These are phyloP conservation scores for Candida adriatica DNA, from an alignment of 805 yeast genomes.

Conservation along the genomic window DNA sequence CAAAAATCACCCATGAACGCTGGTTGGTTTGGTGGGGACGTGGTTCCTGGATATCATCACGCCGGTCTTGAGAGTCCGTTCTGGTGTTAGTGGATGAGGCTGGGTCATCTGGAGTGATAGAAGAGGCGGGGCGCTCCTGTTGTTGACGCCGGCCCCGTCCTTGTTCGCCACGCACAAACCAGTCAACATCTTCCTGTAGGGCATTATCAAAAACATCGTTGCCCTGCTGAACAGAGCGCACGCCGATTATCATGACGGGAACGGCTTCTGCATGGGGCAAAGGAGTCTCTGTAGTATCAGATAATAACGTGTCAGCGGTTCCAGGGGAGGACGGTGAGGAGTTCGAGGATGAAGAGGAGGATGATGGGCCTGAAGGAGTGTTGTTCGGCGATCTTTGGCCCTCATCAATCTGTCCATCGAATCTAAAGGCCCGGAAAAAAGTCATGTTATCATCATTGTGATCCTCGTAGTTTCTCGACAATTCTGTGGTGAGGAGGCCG, in stretches of 20 bases:
- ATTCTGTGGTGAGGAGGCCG: conserved; percentile 34
- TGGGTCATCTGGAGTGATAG: background rate
- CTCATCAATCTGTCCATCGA: conserved; percentile 16
- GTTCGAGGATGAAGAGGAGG: background rate
- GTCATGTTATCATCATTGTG: conserved; percentile 17
- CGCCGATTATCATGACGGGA: conserved; percentile 44
- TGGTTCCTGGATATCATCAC: conserved; percentile 6
- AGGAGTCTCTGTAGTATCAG: background rate
- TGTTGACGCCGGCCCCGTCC: background rate
- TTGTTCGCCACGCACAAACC: conserved; percentile 9
- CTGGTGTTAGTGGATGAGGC: background rate
- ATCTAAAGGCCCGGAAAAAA: conserved; percentile 38
- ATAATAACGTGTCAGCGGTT: background rate
- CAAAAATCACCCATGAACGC: conserved; percentile 56
- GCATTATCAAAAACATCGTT: conserved; percentile 7
- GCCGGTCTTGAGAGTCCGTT: conserved; percentile 1
- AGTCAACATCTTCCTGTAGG: conserved; percentile 12
- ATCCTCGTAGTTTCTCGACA: conserved; percentile 22
- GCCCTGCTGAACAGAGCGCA: conserved; percentile 31
- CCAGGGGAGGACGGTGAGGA: background rate
- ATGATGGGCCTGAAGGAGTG: too few relatives aligned
- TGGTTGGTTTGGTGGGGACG: conserved; percentile 13
- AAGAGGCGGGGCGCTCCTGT: background rate
- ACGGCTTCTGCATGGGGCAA: conserved; percentile 17
- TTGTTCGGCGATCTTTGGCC: background rate